Evolutionary conservation across 2,329 filamentous ascomycete species (phyloP).

Genomic region (Aspergillus fructus): DNA sequence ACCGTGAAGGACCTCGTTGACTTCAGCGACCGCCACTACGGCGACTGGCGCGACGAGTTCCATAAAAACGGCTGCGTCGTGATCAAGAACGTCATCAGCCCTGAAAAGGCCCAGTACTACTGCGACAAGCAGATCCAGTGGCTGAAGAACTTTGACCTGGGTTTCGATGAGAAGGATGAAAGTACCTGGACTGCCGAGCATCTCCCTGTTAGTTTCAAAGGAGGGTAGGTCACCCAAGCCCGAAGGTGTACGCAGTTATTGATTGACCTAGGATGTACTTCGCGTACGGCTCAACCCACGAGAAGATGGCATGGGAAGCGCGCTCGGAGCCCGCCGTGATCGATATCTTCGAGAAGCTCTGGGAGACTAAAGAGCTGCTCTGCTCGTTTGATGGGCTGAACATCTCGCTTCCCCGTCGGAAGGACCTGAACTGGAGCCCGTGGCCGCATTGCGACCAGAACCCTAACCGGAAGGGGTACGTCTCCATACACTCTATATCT

Average conservation of each 20-base stretch:
- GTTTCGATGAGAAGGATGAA: constrained; percentile 41
- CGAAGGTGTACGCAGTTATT: too few species aligned
- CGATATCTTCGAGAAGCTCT: constrained; percentile 44
- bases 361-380: constrained; percentile 30
- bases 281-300: constrained; percentile 40
- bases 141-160: constrained; percentile 43
- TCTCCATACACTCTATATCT: too few species aligned
- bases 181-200: constrained; percentile 46
- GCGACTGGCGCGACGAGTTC: constrained; percentile 10
- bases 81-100: constrained; percentile 37
- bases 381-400: constrained; percentile 36
- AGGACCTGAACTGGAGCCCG: constrained; percentile 39
- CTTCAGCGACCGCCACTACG: constrained; percentile 7
- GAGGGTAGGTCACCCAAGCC: constrained; percentile 6
- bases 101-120: constrained; percentile 42
- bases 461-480: constrained; percentile 37
- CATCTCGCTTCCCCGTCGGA: constrained; percentile 43
- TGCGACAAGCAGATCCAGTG: constrained; percentile 42
- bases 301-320: constrained; percentile 48
- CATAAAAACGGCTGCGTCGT: constrained; percentile 3
- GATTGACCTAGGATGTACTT: constrained; percentile 13
- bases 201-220: constrained; percentile 46
- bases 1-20: constrained; percentile 12
- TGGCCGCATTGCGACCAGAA: constrained; percentile 51
- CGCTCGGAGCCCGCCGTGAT: constrained; percentile 40